A percentile compares a stretch with the other conserved stretches of the same genome.
These are phyloP conservation scores for Podospora pseudopauciseta DNA, from an alignment of 495 filamentous ascomycete genomes.

Conservation along the genomic window DNA sequence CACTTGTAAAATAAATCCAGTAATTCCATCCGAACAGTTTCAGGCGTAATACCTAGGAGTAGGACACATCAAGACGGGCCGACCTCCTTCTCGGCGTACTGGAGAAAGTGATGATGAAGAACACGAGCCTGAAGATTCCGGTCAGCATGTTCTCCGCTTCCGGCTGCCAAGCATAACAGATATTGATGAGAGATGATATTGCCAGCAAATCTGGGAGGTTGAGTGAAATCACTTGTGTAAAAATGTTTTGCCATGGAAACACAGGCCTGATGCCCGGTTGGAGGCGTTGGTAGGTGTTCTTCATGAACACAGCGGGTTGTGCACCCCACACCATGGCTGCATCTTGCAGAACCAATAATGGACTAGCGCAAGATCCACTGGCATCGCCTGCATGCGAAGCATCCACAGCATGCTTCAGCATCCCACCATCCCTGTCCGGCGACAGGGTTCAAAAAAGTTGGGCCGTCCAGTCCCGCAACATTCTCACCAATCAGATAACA, in stretches of 20 bases:
- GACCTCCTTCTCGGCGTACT: background rate
- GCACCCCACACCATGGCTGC: slow-evolving; percentile 37
- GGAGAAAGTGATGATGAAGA: background rate
- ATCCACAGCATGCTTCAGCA: slow-evolving; percentile 26
- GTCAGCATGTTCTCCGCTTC: slow-evolving; percentile 11
- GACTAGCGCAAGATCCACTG: slow-evolving; percentile 33
- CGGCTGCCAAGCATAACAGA: slow-evolving; percentile 14
- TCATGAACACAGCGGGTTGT: slow-evolving; percentile 18
- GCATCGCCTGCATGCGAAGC: slow-evolving; percentile 33
- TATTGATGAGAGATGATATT: background rate
- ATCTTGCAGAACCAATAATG: slow-evolving; percentile 23
- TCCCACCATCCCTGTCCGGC: slow-evolving; percentile 26
- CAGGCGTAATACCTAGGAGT: too few species aligned
- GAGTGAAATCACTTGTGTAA: slow-evolving; percentile 25
- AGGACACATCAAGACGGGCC: background rate
- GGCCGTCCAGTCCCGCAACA: slow-evolving; percentile 20
- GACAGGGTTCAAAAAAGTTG: slow-evolving; percentile 16
- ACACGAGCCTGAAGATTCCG: background rate
- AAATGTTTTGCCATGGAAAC: slow-evolving; percentile 21
- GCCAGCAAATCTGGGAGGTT: background rate
- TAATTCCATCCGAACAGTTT: too few species aligned
- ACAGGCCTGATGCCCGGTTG: background rate
- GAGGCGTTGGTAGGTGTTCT: slow-evolving; percentile 3
- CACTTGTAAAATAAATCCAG: background rate
- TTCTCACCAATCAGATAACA: slow-evolving; percentile 29